A percentile compares a stretch with the other conserved stretches of the same genome.
Evolutionary conservation across 202 grass and related monocot genomes (phyloP).

Genomic region (Carex sylvatica): DNA sequence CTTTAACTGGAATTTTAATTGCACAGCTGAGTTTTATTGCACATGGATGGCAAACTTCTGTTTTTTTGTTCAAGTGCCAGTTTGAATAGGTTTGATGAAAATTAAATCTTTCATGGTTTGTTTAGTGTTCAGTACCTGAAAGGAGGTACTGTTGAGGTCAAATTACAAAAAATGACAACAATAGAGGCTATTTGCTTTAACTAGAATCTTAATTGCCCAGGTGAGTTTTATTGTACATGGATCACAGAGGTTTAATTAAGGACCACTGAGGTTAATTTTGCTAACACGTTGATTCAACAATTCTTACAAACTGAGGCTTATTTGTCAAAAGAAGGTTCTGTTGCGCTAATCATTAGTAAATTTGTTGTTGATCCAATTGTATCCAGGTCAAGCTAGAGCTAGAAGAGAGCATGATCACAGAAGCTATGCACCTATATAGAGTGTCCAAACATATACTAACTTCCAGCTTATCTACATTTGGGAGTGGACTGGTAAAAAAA

Average conservation of each 20-base stretch:
- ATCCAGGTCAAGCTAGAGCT: conserved; percentile 66
- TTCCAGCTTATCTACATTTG: conserved; percentile 69
- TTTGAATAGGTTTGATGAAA: neutral
- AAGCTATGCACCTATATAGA: conserved; percentile 60
- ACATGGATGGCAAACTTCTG: neutral
- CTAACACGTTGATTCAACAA: neutral
- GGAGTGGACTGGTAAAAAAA: conserved; percentile 54
- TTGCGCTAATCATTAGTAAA: neutral
- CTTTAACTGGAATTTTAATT: neutral
- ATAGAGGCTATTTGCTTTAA: neutral
- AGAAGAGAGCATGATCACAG: conserved; percentile 50
- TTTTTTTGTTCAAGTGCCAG: neutral
- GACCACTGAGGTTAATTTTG: neutral
- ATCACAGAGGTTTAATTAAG: neutral
- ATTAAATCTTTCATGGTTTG: neutral
- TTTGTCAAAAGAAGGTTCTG: neutral
- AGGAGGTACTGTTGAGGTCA: neutral
- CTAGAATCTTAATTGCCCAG: neutral
- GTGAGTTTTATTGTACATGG: neutral
- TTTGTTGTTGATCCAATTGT: neutral
- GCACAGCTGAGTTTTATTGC: neutral
- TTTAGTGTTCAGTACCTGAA: neutral
- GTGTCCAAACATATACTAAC: conserved; percentile 60
- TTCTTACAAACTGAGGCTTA: neutral
- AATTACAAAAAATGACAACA: neutral